Percentiles rank a stretch among this genome's conserved stretches.
Conservation (phyloP, 768 basidiomycete genomes). For the Boletus barrowsii region DNA sequence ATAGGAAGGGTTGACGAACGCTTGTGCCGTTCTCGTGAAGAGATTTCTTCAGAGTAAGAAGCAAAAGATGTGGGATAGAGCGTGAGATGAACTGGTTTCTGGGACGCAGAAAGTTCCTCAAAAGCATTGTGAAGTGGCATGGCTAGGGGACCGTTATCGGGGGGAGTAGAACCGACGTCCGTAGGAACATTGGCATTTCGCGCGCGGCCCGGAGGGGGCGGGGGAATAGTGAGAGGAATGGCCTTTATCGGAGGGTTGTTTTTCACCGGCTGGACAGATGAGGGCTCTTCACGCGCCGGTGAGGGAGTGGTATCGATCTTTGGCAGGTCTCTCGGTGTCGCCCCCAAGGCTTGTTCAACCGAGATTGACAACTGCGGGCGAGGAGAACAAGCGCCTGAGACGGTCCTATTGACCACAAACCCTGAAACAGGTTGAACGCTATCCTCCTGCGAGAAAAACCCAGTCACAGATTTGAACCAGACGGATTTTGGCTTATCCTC, state of each 20-base stretch:
- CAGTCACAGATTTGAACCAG: slow-evolving; percentile 39
- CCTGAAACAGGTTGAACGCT: slow-evolving; percentile 8
- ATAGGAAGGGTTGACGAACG: slow-evolving; percentile 22
- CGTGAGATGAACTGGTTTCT: slow-evolving; percentile 15
- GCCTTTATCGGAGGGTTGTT: slow-evolving; percentile 22
- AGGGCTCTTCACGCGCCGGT: slow-evolving; percentile 24
- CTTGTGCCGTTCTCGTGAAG: slow-evolving; percentile 17
- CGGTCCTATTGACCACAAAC: slow-evolving; percentile 20
- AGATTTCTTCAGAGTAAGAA: slow-evolving; percentile 1
- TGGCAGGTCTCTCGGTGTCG: slow-evolving; percentile 26
- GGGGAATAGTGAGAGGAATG: slow-evolving; percentile 35
- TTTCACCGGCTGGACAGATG: slow-evolving; percentile 31
- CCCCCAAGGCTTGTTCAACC: slow-evolving; percentile 37
- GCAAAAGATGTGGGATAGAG: slow-evolving; percentile 17
- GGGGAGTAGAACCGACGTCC: slow-evolving; percentile 30
- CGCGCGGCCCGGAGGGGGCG: slow-evolving; percentile 29
- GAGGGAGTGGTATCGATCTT: slow-evolving; percentile 29
- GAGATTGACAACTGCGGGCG: slow-evolving; percentile 43
- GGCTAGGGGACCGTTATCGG: slow-evolving; percentile 28
- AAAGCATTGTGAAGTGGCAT: slow-evolving; percentile 46
- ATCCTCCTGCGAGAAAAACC: slow-evolving; percentile 28
- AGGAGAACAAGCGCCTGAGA: slow-evolving; percentile 13
- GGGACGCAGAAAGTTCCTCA: slow-evolving; percentile 16
- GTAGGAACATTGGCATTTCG: slow-evolving; percentile 37
- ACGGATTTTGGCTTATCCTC: slow-evolving; percentile 23